Base-by-base conservation (phyloP, 2,329 filamentous ascomycete species). In the Fusarium coicis region DNA sequence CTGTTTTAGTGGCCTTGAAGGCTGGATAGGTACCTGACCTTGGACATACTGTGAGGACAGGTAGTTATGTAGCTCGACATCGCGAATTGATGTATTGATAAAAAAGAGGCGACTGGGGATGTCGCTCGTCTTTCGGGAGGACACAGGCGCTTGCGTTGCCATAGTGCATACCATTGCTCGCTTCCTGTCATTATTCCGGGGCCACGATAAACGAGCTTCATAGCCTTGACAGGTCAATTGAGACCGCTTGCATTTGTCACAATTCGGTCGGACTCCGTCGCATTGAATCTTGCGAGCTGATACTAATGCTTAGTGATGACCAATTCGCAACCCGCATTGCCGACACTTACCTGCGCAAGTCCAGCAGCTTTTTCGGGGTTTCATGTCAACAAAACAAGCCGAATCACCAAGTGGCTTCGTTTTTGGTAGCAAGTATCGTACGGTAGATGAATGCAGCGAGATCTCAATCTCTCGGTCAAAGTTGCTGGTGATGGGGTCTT, bases 281-380 rank as follows among this genome's bases (percentile, higher is more conserved):
- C 74, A 76, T 26, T 60, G 67, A n/a, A 76, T 53, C 54, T 65
- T 76, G n/a, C 74, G 73, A 30, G 50, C 74, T 76, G 46, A 14
- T 30, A n/a, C 14, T 16, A 6, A 16, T 14, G 28, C 26, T 74
- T 50, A 74, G 37, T 28, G 23, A 43, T 36, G 19, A 19, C 60
- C 21, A 9, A 7, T 10, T 9, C 30, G 19, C 14, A 12, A 7
- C 6, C 5, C 26, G 2, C 23, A 16, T 9, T 3, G 23, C 23
- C 12, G 5, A 23, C 15, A 63, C 73, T 28, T 23, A 76, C 74
- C 70, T 70, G 57, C 26, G 14, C 74, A 75, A 19, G 73, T 75
- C 74, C 71, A 75, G 16, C 74, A 76, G n/a, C 61, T 57, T 39
- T 66, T 68, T 34, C 63, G 47, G n/a, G 66, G 18, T 42, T 68